Base-by-base conservation (phyloP, 306 rosid species). In the Castanopsis chinensis region DNA sequence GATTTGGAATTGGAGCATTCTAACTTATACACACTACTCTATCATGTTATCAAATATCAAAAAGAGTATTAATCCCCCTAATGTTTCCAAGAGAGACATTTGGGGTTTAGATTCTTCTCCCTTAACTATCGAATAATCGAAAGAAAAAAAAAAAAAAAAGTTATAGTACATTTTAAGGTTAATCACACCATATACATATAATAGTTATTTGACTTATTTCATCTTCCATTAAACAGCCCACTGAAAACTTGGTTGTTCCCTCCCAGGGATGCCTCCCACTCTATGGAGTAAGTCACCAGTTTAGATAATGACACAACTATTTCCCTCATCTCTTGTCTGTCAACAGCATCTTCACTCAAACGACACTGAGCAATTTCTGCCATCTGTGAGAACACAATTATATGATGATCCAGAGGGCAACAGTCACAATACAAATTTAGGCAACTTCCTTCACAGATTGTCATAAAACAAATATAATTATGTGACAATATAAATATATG, bases 191-290 rank as follows among this genome's bases (percentile, higher is more conserved):
- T 23, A 61, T 23, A 11, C 5, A 5, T 20, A n/a, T 37, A 37
- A 37, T 37, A 37, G 43, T 37, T 37, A 37, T 7, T 37, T 7
- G 10, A 37, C 10, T 37, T 37, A 37, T 1, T 55, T 93, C 88
- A 93, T 91, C 97, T 88, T 84, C 94, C 93, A 72, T 30, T 77
- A 35, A 88, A 85, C 19, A 89, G 57, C 23, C 92, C 91, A 11
- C 90, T 88, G 80, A 94, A 89, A 72, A 92, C 91, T 30, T 88
- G 90, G 86, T 91, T 88, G 75, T 83, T 87, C 49, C 94, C 92
- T 15, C 93, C 92, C 0, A 91, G 86, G 63, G 93, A 86, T 9
- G 97, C 96, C 85, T 92, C 97, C 98, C 98, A 89, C 78, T 89
- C 90, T 43, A 72, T 70, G 4, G 94, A 88, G 2, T 88, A 80